Evolutionary conservation across 257 asterid genomes (phyloP).

Genomic region (Plantago ovata): DNA sequence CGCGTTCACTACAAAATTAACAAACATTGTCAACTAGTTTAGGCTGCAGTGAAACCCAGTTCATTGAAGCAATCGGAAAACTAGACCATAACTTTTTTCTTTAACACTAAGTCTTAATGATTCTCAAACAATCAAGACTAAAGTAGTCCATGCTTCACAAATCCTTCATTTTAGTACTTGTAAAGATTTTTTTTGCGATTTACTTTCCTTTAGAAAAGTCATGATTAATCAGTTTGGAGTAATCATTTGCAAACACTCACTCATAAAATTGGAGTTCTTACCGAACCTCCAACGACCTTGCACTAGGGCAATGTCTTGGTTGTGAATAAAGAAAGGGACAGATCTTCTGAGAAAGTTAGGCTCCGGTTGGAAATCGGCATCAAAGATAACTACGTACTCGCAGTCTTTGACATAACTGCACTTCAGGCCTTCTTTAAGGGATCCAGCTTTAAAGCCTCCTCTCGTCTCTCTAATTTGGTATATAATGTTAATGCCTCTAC

Average conservation of each 20-base stretch:
- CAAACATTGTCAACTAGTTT: background rate
- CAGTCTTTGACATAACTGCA: constrained; percentile 47
- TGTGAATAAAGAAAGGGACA: constrained; percentile 45
- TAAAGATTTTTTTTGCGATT: too few relatives aligned
- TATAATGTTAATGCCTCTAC: constrained; percentile 44
- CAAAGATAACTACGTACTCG: constrained; percentile 55
- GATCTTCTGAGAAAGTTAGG: constrained; percentile 48
- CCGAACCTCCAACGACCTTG: constrained; percentile 65
- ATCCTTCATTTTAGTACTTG: too few relatives aligned
- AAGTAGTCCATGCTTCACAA: too few relatives aligned
- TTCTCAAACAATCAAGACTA: too few relatives aligned
- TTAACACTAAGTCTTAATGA: too few relatives aligned
- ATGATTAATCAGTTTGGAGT: background rate
- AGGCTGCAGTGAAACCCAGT: too few relatives aligned
- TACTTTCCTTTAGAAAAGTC: background rate
- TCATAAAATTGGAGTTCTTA: constrained; percentile 10
- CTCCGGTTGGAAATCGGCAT: constrained; percentile 56
- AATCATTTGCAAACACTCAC: background rate
- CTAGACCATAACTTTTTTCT: too few relatives aligned
- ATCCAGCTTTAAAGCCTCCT: constrained; percentile 64
- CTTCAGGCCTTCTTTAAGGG: constrained; percentile 51
- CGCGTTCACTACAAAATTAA: constrained; percentile 47
- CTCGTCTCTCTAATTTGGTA: constrained; percentile 49
- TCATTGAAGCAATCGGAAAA: too few relatives aligned
- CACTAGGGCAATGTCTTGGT: constrained; percentile 45